Evolutionary conservation across 805 yeast species (phyloP).

Genomic region (Torulaspora microellipsoides): DNA sequence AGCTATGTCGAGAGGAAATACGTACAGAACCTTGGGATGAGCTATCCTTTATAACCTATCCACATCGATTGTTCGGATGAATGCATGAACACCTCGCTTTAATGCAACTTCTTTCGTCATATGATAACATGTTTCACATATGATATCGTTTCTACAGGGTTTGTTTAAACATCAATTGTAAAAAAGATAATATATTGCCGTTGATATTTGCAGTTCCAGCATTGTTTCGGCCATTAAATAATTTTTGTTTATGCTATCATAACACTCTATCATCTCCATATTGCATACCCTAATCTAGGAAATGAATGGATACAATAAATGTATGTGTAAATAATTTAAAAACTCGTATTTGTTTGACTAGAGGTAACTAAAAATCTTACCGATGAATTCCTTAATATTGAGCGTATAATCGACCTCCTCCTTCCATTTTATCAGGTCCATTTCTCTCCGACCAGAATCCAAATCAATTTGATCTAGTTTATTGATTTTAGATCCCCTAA

Average conservation of each 20-base stretch:
- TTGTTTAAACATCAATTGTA: no score
- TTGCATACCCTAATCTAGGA: no score
- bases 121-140: no score
- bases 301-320: no score
- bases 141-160: no score
- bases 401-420: conserved; percentile 47
- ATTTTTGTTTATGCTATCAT: no score
- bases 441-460: conserved; percentile 76
- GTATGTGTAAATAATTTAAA: no score
- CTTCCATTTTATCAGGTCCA: conserved; percentile 74
- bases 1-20: neutral
- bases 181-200: no score
- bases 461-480: conserved; percentile 67
- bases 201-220: no score
- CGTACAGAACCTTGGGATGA: neutral
- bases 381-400: conserved; percentile 12
- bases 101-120: no score
- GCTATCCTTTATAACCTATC: neutral
- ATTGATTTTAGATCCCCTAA: conserved; percentile 55
- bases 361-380: conserved; percentile 15
- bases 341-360: neutral
- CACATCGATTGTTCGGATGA: neutral
- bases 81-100: neutral
- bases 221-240: no score
- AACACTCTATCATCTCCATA: no score